Base-by-base conservation (phyloP, 2,329 filamentous ascomycete genomes). In the Colletotrichum salicis region DNA sequence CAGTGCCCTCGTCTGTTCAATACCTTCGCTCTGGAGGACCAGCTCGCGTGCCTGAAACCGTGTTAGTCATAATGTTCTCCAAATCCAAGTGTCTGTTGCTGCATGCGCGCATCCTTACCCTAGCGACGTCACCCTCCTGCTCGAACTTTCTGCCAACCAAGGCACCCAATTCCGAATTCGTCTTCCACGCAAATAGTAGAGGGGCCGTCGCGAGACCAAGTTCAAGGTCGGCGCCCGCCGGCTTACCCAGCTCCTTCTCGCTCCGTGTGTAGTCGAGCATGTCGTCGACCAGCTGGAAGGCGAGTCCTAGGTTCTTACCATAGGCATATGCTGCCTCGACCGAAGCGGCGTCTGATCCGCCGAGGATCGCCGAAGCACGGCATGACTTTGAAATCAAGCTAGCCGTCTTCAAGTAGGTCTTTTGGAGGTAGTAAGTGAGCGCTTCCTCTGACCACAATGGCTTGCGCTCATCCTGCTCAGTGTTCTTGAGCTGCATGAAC, bases 401-500 rank as follows among this genome's bases (percentile, higher is more conserved):
- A 4, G 96, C 96, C 1, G 94, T 97, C 86, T 99, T 99, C 76
- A 99, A 89, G 79, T 99, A 99, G 33, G 96, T 99, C 88, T 99
- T 99, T 80, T 98, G 94, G 62, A 99, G 87, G 80, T 99, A 99
- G 84, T 99, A 98, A 31, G 91, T 89, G 73, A 99, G 89, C 1
- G 95, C 93, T 64, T 97, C 94, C 78, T 98, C 94, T 1, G 93
- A 96, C 89, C 93, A 98, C 11, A 88, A 85, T 1, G 96, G 96
- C 76, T 93, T 92, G 75, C 89, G 87, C 86, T 98, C 96, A 80
- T 98, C 96, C 75, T 90, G 88, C 57, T 93, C 94, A 1, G 96
- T 98, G 83, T 99, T 99, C 85, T 97, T 97, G 77, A 99, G 86
- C 86, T 99, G 96, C 96, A 99, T 99, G 85, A 99, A 98, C 83